Conservation (phyloP, 108 stramenopile species). For the Pseudonitzschia multistriata region DNA sequence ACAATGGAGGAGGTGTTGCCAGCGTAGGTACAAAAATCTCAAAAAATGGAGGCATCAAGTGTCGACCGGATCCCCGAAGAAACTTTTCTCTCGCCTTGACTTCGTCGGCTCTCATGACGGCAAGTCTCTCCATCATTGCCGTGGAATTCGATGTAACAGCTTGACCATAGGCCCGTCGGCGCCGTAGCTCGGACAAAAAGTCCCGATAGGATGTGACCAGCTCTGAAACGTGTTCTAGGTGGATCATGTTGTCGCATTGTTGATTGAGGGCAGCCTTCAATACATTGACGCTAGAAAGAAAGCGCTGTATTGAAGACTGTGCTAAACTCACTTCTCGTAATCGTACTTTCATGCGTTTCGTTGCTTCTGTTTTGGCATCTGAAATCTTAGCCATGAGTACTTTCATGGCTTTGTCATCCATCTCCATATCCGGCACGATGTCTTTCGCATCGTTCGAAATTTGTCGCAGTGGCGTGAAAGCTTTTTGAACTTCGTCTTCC, state of each 20-base stretch:
- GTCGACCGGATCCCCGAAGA: constrained; percentile 71
- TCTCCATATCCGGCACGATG: constrained; percentile 66
- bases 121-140: constrained; percentile 71
- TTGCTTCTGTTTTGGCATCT: constrained; percentile 66
- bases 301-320: constrained; percentile 74
- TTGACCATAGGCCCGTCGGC: constrained; percentile 72
- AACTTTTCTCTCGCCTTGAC: constrained; percentile 77
- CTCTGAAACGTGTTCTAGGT: constrained; percentile 75
- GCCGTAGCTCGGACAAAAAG: constrained; percentile 64
- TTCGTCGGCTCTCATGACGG: constrained; percentile 76
- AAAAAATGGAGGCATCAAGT: constrained; percentile 85
- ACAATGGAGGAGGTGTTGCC: constrained; percentile 78
- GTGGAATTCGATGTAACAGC: constrained; percentile 63
- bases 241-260: constrained; percentile 70
- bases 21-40: constrained; percentile 83
- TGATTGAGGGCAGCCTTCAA: constrained; percentile 66
- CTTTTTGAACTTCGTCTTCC: constrained; percentile 57
- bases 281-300: constrained; percentile 63
- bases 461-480: constrained; percentile 64
- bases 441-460: constrained; percentile 64
- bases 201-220: constrained; percentile 63
- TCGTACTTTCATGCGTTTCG: constrained; percentile 77
- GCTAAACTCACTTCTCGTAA: constrained; percentile 76
- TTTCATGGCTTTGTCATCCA: constrained; percentile 55
- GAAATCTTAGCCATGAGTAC: constrained; percentile 67